Evolutionary conservation across 1,284 basidiomycete genomes (phyloP), one percentile per base, ranked within the genome.

Genomic region (Kalmanozyma brasiliensis): DNA sequence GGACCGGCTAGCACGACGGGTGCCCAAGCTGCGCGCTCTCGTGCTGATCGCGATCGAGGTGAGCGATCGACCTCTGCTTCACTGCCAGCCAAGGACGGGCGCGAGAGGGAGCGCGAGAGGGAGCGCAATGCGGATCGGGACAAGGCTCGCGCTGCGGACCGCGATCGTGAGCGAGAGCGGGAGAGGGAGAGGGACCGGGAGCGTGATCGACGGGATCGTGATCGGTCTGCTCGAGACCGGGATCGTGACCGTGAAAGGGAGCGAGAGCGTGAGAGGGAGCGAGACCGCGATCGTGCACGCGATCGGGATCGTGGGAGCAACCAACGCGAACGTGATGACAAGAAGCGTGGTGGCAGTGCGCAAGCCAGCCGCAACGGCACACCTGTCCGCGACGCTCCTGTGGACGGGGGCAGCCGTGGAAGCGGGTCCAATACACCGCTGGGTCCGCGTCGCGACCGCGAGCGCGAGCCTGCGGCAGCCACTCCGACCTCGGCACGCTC

Each of bases 321-420:
- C 20, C 48, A 66, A 26, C 49, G 46, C n/a, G 48, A 49, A 16
- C 38, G 49, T 4, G 51, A 51, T 3, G 57, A 70, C 8, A 34
- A 51, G 22, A 46, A 53, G 42, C 47, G 46, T 10, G 32, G 38
- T 22, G 49, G 52, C 4, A 69, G 53, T 42, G 66, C 51, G 0
- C 66, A 63, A 34, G 40, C 43, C 4, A 69, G 66, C 34, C 51
- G 60, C 2, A 60, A 65, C 37, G 55, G 49, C 13, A 69, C 56
- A 10, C 56, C 60, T 7, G 56, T 47, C 5, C 57, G 53, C 22
- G 57, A 60, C 3, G 19, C 32, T 29, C 52, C 16, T 3, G 19
- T 32, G 23, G 57, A 10, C 17, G 64, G 52, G 1, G 37, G 40
- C 17, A 41, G 40, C 8, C 51, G 56, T 7, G 37, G 16, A 5